Evolutionary conservation across 1,284 basidiomycete genomes (phyloP), one percentile per base, ranked within the genome.

Genomic region (Leccinum subrobustum): DNA sequence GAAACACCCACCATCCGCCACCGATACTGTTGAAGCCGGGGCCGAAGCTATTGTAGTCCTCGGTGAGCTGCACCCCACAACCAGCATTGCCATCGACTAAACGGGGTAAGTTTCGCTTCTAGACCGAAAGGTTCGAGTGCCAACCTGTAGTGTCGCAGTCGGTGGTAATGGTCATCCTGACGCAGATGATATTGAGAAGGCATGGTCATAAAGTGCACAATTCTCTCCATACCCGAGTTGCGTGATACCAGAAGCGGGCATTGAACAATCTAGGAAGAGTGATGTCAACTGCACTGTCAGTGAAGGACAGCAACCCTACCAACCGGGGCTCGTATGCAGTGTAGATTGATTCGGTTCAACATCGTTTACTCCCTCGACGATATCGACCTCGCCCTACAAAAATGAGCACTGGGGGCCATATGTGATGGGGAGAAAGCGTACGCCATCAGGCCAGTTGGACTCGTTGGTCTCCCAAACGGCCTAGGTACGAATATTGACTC

Each of bases 401-500:
- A 51, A 4, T 53, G 3, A 60, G 53, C 35, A 1, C 7, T 0
- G 25, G 7, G n/a, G 11, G 18, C 18, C 14, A 37, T 37, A 20
- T 20, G n/a, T 23, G 23, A 53, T 8, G 18, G 2, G 12, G 51
- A 31, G 35, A 12, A 51, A 18, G 31, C 70, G 39, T 66, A 81
- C 83, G 42, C 77, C 69, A 56, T 74, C 68, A 3, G 84, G 85
- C 84, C 84, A 86, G 63, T 80, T 70, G 33, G 71, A 67, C 35
- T 75, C 81, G 14, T 78, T 74, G 2, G 80, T 81, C 75, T 80
- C 82, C 74, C 82, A 88, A 20, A 82, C 71, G 5, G 84, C 83
- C 70, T 73, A 60, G 23, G 47, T 61, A 27, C 4, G 42, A 44
- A 55, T 7, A 31, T 71, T 31, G 63, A 60, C 25, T 59, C 25